A percentile compares a stretch with the other conserved stretches of the same genome.
Evolutionary conservation across 2,329 filamentous ascomycete species (phyloP).

Genomic region (Ophiostoma sp.): DNA sequence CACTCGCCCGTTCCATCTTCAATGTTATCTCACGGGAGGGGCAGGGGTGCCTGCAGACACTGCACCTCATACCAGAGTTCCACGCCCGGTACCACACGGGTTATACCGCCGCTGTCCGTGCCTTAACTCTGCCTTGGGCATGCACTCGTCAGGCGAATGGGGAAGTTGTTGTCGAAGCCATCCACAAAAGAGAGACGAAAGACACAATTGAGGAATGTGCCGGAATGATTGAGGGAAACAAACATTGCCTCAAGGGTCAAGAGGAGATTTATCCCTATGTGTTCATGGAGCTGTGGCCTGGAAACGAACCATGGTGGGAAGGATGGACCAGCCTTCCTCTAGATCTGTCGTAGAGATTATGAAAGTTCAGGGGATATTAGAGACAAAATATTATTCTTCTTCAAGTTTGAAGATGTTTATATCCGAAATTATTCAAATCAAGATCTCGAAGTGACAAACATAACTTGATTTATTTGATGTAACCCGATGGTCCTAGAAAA

Average conservation of each 20-base stretch:
- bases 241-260: neutral
- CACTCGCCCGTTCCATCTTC: neutral
- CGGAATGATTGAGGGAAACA: neutral
- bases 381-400: too few relatives aligned
- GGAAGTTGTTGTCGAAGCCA: neutral
- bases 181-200: neutral
- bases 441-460: too few relatives aligned
- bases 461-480: too few relatives aligned
- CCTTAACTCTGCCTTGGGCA: neutral
- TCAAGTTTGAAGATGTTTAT: too few relatives aligned
- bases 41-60: neutral
- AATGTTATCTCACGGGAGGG: neutral
- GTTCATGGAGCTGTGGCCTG: neutral
- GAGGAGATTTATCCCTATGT: neutral
- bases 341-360: neutral
- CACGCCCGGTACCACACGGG: neutral
- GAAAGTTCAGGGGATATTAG: too few relatives aligned
- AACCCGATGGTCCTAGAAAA: too few relatives aligned
- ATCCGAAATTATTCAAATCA: too few relatives aligned
- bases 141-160: neutral
- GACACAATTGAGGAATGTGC: neutral
- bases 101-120: too few relatives aligned
- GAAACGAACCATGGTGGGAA: neutral
- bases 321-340: neutral
- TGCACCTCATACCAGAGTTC: neutral